phyloP scores from a whole-genome alignment of 192 early-diverging fungal genomes.

The Spizellomyces sp. region DNA sequence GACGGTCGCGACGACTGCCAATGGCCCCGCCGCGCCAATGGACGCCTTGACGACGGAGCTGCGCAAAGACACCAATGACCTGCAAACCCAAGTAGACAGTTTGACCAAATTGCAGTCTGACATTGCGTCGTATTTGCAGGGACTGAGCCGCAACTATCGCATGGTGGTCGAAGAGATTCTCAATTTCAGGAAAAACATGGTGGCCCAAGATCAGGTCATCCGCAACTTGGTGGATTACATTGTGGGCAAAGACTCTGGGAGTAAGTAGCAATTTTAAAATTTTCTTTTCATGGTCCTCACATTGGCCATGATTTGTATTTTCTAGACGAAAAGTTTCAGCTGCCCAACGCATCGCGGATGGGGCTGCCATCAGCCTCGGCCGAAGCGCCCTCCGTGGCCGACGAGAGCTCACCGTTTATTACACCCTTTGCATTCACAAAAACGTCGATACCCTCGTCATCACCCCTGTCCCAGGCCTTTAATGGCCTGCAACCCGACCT shows the following conservation, averaged over 20 bases:
- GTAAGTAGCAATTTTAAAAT: not conserved
- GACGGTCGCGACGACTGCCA: not conserved
- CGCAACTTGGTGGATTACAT: conserved; percentile 40
- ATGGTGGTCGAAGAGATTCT: conserved; percentile 36
- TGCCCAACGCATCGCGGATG: not conserved
- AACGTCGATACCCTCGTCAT: conserved; percentile 25
- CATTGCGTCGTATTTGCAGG: conserved; percentile 29
- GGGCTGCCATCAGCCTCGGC: not conserved
- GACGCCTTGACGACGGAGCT: conserved; percentile 13
- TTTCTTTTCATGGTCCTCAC: not conserved
- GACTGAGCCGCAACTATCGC: conserved; percentile 29
- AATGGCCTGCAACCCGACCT: conserved; percentile 7
- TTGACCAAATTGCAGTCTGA: conserved; percentile 32
- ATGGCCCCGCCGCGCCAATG: not conserved
- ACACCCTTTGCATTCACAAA: conserved; percentile 41
- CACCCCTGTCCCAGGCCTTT: not conserved
- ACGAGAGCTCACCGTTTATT: conserved; percentile 1
- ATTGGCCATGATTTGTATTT: no score
- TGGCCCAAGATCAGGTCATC: conserved; percentile 33
- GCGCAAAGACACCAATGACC: conserved; percentile 27
- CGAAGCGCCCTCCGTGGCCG: not conserved
- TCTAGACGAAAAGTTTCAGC: conserved; percentile 2
- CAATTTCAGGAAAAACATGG: conserved; percentile 29
- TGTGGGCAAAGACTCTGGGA: conserved; percentile 29
- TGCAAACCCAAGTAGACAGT: conserved; percentile 32